A percentile compares a stretch with the other conserved stretches of the same genome.
These are phyloP conservation scores for Pyronema domesticum DNA, from an alignment of 495 filamentous ascomycete species.

Conservation along the genomic window DNA sequence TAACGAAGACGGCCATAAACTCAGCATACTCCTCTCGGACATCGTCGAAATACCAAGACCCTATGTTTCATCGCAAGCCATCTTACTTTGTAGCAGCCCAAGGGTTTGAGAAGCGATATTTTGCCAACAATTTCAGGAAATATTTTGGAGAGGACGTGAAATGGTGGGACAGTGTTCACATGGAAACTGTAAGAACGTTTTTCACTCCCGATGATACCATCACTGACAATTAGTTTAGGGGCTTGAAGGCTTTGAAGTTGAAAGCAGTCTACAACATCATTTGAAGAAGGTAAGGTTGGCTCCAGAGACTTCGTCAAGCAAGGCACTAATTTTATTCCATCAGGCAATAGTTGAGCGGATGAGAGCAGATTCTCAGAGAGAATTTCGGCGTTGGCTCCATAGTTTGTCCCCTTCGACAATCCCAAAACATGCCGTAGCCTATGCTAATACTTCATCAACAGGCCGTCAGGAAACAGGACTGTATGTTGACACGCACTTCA, in stretches of 20 bases:
- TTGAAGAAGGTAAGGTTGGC: neutral
- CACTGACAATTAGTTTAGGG: neutral
- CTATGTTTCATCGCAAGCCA: too few species aligned
- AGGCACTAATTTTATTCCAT: neutral
- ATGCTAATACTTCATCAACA: too few species aligned
- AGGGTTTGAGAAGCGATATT: constrained; percentile 4
- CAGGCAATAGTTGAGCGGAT: neutral
- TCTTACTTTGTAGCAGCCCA: neutral
- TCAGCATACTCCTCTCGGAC: too few species aligned
- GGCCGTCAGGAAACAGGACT: too few species aligned
- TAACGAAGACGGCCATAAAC: too few species aligned
- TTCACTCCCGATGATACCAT: neutral
- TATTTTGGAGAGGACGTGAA: constrained; percentile 4
- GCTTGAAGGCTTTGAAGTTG: neutral
- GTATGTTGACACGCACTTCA: too few species aligned
- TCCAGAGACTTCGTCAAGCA: neutral
- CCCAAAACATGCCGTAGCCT: too few species aligned
- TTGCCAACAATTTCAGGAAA: neutral
- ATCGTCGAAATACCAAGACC: too few species aligned
- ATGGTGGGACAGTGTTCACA: neutral
- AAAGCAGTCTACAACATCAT: neutral
- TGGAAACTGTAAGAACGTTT: neutral
- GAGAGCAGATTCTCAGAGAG: neutral
- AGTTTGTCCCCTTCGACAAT: neutral
- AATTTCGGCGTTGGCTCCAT: neutral